Evolutionary conservation across 2,329 filamentous ascomycete species (phyloP).

Genomic region (Aspergillus ruber): DNA sequence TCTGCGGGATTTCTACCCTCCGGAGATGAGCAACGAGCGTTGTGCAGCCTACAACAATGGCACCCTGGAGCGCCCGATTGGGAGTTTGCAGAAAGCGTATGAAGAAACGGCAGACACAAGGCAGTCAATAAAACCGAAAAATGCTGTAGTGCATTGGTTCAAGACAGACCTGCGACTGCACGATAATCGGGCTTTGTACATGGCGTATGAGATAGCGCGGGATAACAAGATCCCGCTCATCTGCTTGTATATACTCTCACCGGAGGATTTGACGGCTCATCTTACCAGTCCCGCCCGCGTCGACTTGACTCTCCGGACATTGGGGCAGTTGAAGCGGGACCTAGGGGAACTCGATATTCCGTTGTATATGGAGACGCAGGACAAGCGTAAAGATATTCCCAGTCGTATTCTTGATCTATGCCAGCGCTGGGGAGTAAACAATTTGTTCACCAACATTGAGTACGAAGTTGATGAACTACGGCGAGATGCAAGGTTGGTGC

Average conservation of each 20-base stretch:
- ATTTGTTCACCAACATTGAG: slow-evolving; percentile 77
- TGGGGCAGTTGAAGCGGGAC: slow-evolving; percentile 60
- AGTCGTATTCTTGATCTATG: slow-evolving; percentile 58
- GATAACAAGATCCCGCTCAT: slow-evolving; percentile 65
- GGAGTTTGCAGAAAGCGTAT: slow-evolving; percentile 57
- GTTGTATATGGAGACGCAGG: slow-evolving; percentile 65
- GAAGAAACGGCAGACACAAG: slow-evolving; percentile 53
- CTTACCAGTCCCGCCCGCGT: slow-evolving; percentile 65
- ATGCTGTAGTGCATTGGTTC: slow-evolving; percentile 81
- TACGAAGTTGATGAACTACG: slow-evolving; percentile 88
- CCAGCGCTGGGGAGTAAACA: slow-evolving; percentile 64
- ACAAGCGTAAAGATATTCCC: slow-evolving; percentile 58
- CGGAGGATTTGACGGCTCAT: slow-evolving; percentile 80
- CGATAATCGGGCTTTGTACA: slow-evolving; percentile 67
- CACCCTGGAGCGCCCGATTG: slow-evolving; percentile 65
- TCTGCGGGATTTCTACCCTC: slow-evolving; percentile 70
- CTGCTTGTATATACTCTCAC: slow-evolving; percentile 71
- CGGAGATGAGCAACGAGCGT: slow-evolving; percentile 76
- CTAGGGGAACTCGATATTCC: slow-evolving; percentile 69
- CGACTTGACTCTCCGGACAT: slow-evolving; percentile 71
- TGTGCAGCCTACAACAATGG: slow-evolving; percentile 68
- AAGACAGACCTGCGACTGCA: slow-evolving; percentile 68
- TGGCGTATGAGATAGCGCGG: slow-evolving; percentile 62
- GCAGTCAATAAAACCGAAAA: slow-evolving; percentile 46
- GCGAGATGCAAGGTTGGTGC: slow-evolving; percentile 63